Evolutionary conservation across 169 alveolate species (phyloP), one percentile per base, ranked within the genome.

Genomic region (Eimeria tenella): DNA sequence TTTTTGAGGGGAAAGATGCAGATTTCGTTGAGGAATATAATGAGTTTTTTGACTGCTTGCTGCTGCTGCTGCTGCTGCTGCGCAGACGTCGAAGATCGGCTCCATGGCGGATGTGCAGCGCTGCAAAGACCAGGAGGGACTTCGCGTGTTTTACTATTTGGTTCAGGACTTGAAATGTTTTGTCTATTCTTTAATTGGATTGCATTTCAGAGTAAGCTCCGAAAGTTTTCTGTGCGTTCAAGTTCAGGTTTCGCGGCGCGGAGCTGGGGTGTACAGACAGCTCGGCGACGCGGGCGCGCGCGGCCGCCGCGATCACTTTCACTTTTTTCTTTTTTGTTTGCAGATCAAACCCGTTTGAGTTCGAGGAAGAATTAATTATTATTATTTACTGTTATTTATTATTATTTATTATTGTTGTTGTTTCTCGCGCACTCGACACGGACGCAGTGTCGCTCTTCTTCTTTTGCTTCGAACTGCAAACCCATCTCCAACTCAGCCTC

Each of bases 91-190:
- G 4, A 99, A 99, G 96, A 97, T 98, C 60, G 99, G 99, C 9
- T 97, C 99, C 4, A 96, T 98, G 70, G 94, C 96, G 63, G 99
- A 98, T 71, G 98, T 99, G 6, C 98, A 96, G 94, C 96, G 97
- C 60, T 96, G 99, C 95, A 96, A 97, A 90, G 99, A 99, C 87
- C 99, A 99, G 56, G 98, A 98, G 58, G 99, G 99, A 4, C 95
- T 99, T 73, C 89, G 98, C 11, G 97, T 97, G 10, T 98, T 99
- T 96, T 98, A 98, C 96, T 98, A 98, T 94, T 96, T 99, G 42
- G 98, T 98, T n/a, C 97, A 98, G 95, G 99, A 99, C 90, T 94
- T 99, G 84, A 98, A 98, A 94, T 97, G 99, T 95, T 97, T 98
- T 89, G 98, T 98, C 49, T 98, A 98, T 94, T 97, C 99, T 21